A percentile compares a stretch with the other conserved stretches of the same genome.
Evolutionary conservation across 257 asterid genomes (phyloP).

Genomic region (Striga asiatica): DNA sequence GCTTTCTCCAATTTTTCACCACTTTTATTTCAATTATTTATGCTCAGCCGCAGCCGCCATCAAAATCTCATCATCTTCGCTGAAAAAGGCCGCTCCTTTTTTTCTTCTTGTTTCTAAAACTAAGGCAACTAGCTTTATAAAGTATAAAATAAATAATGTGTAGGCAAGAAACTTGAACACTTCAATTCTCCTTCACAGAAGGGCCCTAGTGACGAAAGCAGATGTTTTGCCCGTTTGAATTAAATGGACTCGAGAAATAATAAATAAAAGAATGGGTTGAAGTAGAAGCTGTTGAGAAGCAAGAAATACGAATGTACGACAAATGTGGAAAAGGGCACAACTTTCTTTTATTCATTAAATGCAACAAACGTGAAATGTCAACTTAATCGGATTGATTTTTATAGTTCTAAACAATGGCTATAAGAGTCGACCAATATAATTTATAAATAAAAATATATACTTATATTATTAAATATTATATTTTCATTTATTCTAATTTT

Average conservation of each 20-base stretch:
- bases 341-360: neutral
- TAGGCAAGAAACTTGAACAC: conserved; percentile 12
- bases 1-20: conserved; percentile 15
- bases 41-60: conserved; percentile 19
- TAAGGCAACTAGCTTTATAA: conserved; percentile 8
- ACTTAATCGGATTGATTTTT: conserved; percentile 18
- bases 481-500: too few relatives aligned
- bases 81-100: conserved; percentile 1
- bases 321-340: conserved; percentile 7
- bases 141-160: conserved; percentile 1
- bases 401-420: neutral
- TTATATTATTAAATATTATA: too few relatives aligned
- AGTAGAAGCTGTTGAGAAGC: conserved; percentile 14
- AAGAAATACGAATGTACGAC: conserved; percentile 10
- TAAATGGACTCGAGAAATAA: conserved; percentile 1
- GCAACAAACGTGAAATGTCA: conserved; percentile 14
- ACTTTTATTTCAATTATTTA: neutral
- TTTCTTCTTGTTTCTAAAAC: neutral
- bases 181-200: neutral
- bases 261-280: conserved; percentile 17
- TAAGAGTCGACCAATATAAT: too few relatives aligned
- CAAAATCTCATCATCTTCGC: conserved; percentile 6
- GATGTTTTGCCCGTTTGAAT: too few relatives aligned
- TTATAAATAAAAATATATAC: too few relatives aligned
- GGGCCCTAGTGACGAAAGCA: conserved; percentile 5